Evolutionary conservation across 1,139 yeast genomes (phyloP).

Genomic region (Zygosaccharomyces sapae): DNA sequence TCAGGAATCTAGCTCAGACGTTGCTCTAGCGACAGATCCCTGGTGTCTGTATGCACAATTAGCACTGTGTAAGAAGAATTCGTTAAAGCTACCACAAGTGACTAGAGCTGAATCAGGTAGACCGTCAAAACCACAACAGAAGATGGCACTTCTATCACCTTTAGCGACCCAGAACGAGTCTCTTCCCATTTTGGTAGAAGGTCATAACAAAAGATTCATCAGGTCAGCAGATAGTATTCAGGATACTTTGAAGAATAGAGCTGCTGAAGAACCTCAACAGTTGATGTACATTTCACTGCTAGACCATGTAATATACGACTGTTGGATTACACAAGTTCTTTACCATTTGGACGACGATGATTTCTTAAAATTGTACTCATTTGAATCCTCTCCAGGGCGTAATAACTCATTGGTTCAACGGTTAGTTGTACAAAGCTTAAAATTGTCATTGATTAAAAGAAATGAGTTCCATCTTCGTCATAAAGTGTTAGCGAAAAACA

Average conservation of each 20-base stretch:
- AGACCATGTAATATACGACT: slow-evolving; percentile 24
- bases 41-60: slow-evolving; percentile 27
- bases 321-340: slow-evolving; percentile 21
- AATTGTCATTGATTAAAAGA: slow-evolving; percentile 16
- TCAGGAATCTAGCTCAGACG: slow-evolving; percentile 11
- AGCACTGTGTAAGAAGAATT: slow-evolving; percentile 22
- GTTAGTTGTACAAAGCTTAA: slow-evolving; percentile 4
- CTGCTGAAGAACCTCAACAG: slow-evolving; percentile 14
- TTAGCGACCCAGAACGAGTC: slow-evolving; percentile 15
- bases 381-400: slow-evolving; percentile 1
- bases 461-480: slow-evolving; percentile 24
- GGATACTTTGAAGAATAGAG: slow-evolving; percentile 18
- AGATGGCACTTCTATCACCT: slow-evolving; percentile 19
- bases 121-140: slow-evolving; percentile 10
- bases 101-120: neutral
- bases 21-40: slow-evolving; percentile 25
- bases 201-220: slow-evolving; percentile 19
- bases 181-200: slow-evolving; percentile 25
- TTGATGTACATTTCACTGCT: slow-evolving; percentile 18
- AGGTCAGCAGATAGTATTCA: slow-evolving; percentile 21
- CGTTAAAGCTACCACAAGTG: slow-evolving; percentile 11
- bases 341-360: slow-evolving; percentile 13
- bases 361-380: slow-evolving; percentile 18
- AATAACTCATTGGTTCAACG: slow-evolving; percentile 1
- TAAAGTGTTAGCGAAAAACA: slow-evolving; percentile 13